phyloP scores from a whole-genome alignment of 768 basidiomycete genomes.

The Amanita inopinata region DNA sequence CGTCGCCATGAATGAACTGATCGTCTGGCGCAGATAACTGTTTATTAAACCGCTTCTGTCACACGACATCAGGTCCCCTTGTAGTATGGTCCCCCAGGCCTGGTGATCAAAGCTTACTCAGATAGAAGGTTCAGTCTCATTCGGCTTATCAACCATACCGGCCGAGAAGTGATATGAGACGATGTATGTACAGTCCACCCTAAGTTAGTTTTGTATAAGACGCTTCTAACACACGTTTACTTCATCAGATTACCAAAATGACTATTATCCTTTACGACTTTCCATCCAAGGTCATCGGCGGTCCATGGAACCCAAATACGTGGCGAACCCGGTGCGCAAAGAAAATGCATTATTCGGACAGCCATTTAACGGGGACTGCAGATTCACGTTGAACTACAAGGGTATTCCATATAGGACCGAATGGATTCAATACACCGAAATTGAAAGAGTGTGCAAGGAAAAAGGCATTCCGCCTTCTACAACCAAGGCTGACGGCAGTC shows the following conservation, averaged over 20 bases:
- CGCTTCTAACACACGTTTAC: too few species aligned
- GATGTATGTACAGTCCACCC: too few species aligned
- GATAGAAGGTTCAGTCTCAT: too few species aligned
- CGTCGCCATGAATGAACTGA: too few species aligned
- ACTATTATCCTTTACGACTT: constrained; percentile 35
- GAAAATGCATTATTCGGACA: constrained; percentile 32
- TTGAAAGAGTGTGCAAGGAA: constrained; percentile 22
- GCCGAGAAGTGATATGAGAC: too few species aligned
- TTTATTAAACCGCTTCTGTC: too few species aligned
- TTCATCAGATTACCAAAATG: neutral
- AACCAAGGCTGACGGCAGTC: constrained; percentile 18
- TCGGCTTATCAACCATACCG: too few species aligned
- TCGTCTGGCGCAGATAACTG: too few species aligned
- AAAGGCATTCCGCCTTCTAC: constrained; percentile 24
- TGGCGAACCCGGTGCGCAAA: constrained; percentile 33
- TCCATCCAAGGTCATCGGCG: constrained; percentile 19
- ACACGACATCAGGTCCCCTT: too few species aligned
- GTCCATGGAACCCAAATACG: constrained; percentile 35
- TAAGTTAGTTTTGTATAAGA: too few species aligned
- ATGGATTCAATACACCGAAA: constrained; percentile 32
- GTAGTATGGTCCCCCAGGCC: too few species aligned
- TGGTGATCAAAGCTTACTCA: too few species aligned
- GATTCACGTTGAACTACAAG: constrained; percentile 18
- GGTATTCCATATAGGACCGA: constrained; percentile 29
- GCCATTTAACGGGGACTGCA: constrained; percentile 1